A percentile compares a stretch with the other conserved stretches of the same genome.
phyloP scores from a whole-genome alignment of 768 basidiomycete genomes.

The Boletus speciosus region DNA sequence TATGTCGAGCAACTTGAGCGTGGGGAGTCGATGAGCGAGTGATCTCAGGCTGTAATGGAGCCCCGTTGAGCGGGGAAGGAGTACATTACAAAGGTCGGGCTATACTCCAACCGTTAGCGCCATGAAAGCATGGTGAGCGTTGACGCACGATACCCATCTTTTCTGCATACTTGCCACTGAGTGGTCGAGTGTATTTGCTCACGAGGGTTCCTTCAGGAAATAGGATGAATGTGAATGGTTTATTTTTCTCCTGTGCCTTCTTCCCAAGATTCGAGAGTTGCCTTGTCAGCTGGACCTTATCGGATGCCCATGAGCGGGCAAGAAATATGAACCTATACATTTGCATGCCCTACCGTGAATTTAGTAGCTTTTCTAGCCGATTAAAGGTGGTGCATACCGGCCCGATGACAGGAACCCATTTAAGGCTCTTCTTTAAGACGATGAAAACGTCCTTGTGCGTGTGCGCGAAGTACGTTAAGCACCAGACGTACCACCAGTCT shows the following conservation, averaged over 20 bases:
- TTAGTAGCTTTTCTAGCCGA: slow-evolving; percentile 5
- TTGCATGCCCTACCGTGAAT: slow-evolving; percentile 71
- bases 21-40: slow-evolving; percentile 71
- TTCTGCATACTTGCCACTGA: slow-evolving; percentile 84
- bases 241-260: slow-evolving; percentile 62
- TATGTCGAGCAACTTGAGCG: slow-evolving; percentile 81
- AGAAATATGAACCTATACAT: slow-evolving; percentile 94
- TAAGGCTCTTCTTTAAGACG: slow-evolving; percentile 87
- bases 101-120: slow-evolving; percentile 31
- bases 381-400: slow-evolving; percentile 55
- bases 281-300: slow-evolving; percentile 61
- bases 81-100: slow-evolving; percentile 75
- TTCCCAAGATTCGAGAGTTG: slow-evolving; percentile 67
- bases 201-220: slow-evolving; percentile 98
- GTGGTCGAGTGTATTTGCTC: slow-evolving; percentile 78
- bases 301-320: slow-evolving; percentile 86
- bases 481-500: slow-evolving; percentile 91
- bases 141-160: slow-evolving; percentile 81
- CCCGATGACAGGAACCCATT: slow-evolving; percentile 82
- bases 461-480: slow-evolving; percentile 66
- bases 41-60: slow-evolving; percentile 81
- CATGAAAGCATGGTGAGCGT: slow-evolving; percentile 2
- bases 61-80: slow-evolving; percentile 92
- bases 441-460: slow-evolving; percentile 79
- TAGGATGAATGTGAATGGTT: slow-evolving; percentile 76